These are phyloP conservation scores for Pelargonium myrrhifolium DNA, from an alignment of 441 rosid species.

Conservation along the genomic window DNA sequence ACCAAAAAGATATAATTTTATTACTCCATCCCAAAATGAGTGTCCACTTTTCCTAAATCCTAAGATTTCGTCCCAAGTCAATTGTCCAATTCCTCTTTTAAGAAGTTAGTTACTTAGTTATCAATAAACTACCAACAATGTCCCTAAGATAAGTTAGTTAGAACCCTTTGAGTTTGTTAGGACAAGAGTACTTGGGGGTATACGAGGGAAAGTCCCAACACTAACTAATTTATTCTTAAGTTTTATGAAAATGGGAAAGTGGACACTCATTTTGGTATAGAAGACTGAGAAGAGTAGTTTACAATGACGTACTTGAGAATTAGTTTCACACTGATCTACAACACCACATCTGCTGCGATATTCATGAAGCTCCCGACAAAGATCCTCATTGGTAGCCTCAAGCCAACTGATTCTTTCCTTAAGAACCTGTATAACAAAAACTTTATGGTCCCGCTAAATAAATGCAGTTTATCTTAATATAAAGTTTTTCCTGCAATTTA, in stretches of 20 bases:
- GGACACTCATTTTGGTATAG: background rate
- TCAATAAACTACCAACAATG: too few species aligned
- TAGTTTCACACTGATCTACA: slow-evolving; percentile 36
- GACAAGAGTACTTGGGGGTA: too few species aligned
- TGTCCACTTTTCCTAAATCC: too few species aligned
- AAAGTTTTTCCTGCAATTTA: slow-evolving; percentile 2
- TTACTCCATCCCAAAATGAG: background rate
- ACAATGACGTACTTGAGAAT: slow-evolving; percentile 32
- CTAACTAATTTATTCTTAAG: slow-evolving; percentile 1
- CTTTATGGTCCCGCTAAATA: background rate
- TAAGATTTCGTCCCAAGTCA: too few species aligned
- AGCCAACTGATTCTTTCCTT: slow-evolving; percentile 51
- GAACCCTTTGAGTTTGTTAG: too few species aligned
- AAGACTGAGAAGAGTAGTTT: slow-evolving; percentile 6
- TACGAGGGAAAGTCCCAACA: too few species aligned
- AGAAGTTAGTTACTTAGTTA: too few species aligned
- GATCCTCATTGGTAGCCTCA: slow-evolving; percentile 51
- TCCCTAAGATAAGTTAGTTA: too few species aligned
- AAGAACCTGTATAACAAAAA: slow-evolving; percentile 35
- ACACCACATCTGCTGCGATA: slow-evolving; percentile 44
- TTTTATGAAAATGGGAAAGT: slow-evolving; percentile 6
- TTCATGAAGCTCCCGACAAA: slow-evolving; percentile 52
- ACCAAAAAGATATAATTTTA: background rate
- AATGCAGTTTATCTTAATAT: slow-evolving; percentile 11
- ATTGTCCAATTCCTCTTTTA: too few species aligned